Evolutionary conservation across 2,329 filamentous ascomycete genomes (phyloP).

Genomic region (Pestalotiopsis sp.): DNA sequence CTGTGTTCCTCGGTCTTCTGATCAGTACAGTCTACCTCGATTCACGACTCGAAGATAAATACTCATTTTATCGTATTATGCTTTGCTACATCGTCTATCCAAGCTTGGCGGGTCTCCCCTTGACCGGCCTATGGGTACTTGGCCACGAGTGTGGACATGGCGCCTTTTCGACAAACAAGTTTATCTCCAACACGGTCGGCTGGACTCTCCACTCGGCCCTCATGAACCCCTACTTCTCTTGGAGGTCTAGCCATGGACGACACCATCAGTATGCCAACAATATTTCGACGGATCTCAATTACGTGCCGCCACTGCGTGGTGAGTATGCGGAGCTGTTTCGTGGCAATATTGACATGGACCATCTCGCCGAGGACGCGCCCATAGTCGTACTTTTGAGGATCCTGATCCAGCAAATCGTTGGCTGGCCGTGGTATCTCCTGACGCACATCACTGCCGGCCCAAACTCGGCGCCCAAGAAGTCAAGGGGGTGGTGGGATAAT

Average conservation of each 20-base stretch:
- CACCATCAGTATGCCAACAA: slow-evolving; percentile 23
- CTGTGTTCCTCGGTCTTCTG: slow-evolving; percentile 49
- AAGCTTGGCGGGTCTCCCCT: slow-evolving; percentile 64
- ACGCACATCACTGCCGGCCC: slow-evolving; percentile 57
- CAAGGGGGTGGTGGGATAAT: slow-evolving; percentile 40
- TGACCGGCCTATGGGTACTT: slow-evolving; percentile 71
- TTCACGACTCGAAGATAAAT: slow-evolving; percentile 41
- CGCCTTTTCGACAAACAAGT: slow-evolving; percentile 58
- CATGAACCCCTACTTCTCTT: slow-evolving; percentile 18
- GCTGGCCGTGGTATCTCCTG: slow-evolving; percentile 65
- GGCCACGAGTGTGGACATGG: slow-evolving; percentile 73
- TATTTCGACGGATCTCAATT: slow-evolving; percentile 21
- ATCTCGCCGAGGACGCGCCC: slow-evolving; percentile 61
- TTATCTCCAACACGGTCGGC: slow-evolving; percentile 57
- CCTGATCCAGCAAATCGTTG: slow-evolving; percentile 62
- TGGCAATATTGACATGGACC: slow-evolving; percentile 13
- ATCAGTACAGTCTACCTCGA: slow-evolving; percentile 55
- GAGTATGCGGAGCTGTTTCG: slow-evolving; percentile 16
- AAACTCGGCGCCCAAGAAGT: slow-evolving; percentile 45
- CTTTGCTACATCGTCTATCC: slow-evolving; percentile 60
- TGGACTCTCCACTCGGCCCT: slow-evolving; percentile 19
- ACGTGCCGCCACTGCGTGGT: slow-evolving; percentile 16
- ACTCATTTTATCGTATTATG: slow-evolving; percentile 39
- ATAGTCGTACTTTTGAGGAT: slow-evolving; percentile 55
- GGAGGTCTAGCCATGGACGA: slow-evolving; percentile 20